phyloP scores from a whole-genome alignment of 2,329 filamentous ascomycete genomes.

The Boeremia lycopersici region DNA sequence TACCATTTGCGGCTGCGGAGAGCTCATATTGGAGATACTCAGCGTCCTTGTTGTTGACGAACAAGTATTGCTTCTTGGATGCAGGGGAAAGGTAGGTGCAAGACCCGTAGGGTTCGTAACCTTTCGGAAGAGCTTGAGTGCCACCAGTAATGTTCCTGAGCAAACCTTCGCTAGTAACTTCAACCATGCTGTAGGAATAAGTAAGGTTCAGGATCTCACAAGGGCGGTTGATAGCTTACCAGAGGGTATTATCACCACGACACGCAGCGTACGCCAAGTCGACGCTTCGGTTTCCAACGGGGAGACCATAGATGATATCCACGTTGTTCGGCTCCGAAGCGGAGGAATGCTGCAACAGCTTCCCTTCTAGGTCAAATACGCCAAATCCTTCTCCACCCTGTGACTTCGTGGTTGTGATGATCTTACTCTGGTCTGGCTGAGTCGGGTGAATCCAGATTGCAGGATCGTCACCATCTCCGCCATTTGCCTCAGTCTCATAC shows the following conservation, averaged over 20 bases:
- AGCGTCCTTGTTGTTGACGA: constrained; percentile 61
- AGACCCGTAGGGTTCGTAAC: constrained; percentile 59
- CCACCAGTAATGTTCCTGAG: constrained; percentile 54
- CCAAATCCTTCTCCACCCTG: constrained; percentile 56
- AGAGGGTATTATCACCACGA: constrained; percentile 58
- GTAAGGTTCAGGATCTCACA: background rate
- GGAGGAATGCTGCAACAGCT: constrained; percentile 53
- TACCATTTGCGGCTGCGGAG: constrained; percentile 46
- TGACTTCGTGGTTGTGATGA: constrained; percentile 61
- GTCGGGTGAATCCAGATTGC: constrained; percentile 41
- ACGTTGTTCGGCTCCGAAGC: constrained; percentile 61
- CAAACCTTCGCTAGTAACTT: constrained; percentile 56
- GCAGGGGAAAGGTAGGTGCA: constrained; percentile 57
- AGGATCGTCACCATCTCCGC: constrained; percentile 41
- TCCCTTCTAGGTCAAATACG: constrained; percentile 58
- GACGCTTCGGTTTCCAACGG: constrained; percentile 51
- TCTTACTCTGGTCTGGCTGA: constrained; percentile 51
- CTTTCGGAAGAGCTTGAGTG: constrained; percentile 52
- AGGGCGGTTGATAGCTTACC: constrained; percentile 46
- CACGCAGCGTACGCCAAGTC: constrained; percentile 61
- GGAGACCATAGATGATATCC: constrained; percentile 59
- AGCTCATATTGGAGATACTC: constrained; percentile 62
- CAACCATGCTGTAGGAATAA: constrained; percentile 51
- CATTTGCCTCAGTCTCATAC: constrained; percentile 42
- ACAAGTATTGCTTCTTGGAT: constrained; percentile 59